Base-by-base conservation (phyloP, 441 rosid species). In the Monsonia emarginata region DNA sequence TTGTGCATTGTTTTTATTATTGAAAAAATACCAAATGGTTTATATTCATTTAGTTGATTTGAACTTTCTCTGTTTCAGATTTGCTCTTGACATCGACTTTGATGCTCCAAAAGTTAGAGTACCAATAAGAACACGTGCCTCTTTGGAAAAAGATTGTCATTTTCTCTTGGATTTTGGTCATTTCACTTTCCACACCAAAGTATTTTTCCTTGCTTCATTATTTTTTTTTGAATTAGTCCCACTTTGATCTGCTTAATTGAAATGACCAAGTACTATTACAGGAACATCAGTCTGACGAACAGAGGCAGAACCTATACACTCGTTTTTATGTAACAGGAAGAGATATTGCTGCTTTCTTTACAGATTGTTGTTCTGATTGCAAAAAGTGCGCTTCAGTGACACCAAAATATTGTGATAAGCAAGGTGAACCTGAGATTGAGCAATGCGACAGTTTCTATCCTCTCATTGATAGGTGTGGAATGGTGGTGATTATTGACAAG, bases 41-140 rank as follows among this genome's bases (percentile, higher is more conserved):
- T 24, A 24, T 8, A 38, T 46, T 40, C 40, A 34, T 46, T 25
- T 66, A 26, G 50, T 9, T 36, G 63, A 31, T 26, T 57, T 26
- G 25, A 26, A 25, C 40, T 67, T 66, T 69, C 73, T 75, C 69
- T 65, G 72, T 62, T 66, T 64, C 86, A 95, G 99, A 75, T 95
- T 95, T 80, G 93, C 99, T 76, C 95, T 95, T 66, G 98, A 95
- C 79, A 90, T 95, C 73, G 98, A 95, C 81, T 83, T 95, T 71
- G 99, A 90, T 88, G 99, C 98, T 75, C 99, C 99, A 46, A 95
- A 88, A 84, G 93, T 95, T 74, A 87, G 86, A 77, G 85, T 90
- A 78, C 99, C 99, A 77, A 75, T 95, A 76, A 86, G 84, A 80
- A 72, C 81, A 70, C 24, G 59, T 69, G 88, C 84, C 60, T 87